These are phyloP conservation scores for Globisporangium mamillatum DNA, from an alignment of 352 stramenopile genomes.

Conservation along the genomic window DNA sequence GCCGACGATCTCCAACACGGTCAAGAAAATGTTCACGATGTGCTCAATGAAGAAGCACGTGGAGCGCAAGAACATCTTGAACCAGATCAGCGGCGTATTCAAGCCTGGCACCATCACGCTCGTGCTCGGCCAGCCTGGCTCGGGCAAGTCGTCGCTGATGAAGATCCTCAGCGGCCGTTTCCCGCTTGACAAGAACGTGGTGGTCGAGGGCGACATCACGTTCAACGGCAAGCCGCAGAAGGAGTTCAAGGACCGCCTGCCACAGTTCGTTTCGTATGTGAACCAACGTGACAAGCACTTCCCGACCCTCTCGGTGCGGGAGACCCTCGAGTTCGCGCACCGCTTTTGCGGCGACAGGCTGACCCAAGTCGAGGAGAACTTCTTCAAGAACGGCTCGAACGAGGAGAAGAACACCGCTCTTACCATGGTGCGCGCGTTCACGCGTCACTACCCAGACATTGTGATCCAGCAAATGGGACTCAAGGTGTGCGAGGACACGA, in stretches of 20 bases:
- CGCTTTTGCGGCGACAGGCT: slow-evolving; percentile 22
- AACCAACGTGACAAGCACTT: slow-evolving; percentile 25
- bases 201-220: slow-evolving; percentile 22
- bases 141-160: slow-evolving; percentile 29
- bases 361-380: slow-evolving; percentile 28
- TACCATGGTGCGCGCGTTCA: slow-evolving; percentile 11
- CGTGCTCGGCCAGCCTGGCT: slow-evolving; percentile 27
- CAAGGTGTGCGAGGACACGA: slow-evolving; percentile 38
- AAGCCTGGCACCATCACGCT: slow-evolving; percentile 28
- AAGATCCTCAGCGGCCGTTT: slow-evolving; percentile 29
- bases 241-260: slow-evolving; percentile 21
- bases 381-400: slow-evolving; percentile 28
- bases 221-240: slow-evolving; percentile 22
- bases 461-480: slow-evolving; percentile 31
- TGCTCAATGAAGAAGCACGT: slow-evolving; percentile 20
- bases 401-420: slow-evolving; percentile 21
- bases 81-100: slow-evolving; percentile 26
- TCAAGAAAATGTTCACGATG: slow-evolving; percentile 13
- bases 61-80: slow-evolving; percentile 26
- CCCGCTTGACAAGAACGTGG: slow-evolving; percentile 19
- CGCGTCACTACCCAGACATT: slow-evolving; percentile 25
- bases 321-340: slow-evolving; percentile 29
- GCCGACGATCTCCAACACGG: slow-evolving; percentile 9
- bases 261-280: slow-evolving; percentile 26
- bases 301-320: slow-evolving; percentile 26